These are phyloP conservation scores for Coemansia sp. DNA, from an alignment of 192 early-diverging fungal genomes.

Conservation along the genomic window DNA sequence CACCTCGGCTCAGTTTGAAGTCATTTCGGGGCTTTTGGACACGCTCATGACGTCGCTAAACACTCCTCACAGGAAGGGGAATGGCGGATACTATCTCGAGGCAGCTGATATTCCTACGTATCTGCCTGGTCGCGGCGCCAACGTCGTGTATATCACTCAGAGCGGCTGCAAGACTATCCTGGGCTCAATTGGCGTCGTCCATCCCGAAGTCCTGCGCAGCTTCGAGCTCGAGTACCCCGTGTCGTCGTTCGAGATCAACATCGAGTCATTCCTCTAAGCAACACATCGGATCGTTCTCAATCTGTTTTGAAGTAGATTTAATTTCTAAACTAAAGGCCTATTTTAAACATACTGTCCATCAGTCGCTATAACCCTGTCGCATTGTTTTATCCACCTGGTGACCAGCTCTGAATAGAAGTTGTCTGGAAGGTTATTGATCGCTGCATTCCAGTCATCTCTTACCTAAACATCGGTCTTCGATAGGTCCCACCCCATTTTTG, in stretches of 20 bases:
- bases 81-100: conserved; percentile 38
- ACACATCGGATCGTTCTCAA: no score
- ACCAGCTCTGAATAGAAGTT: no score
- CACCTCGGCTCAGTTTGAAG: conserved; percentile 72
- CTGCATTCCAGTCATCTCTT: no score
- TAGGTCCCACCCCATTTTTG: no score
- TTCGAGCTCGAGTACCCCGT: conserved; percentile 87
- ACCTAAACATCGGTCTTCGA: no score
- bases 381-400: no score
- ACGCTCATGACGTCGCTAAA: conserved; percentile 83
- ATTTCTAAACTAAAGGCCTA: no score
- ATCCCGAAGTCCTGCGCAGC: conserved; percentile 86
- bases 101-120: conserved; percentile 68
- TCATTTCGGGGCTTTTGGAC: conserved; percentile 92
- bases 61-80: conserved; percentile 10
- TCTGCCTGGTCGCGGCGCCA: conserved; percentile 90
- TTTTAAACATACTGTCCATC: no score
- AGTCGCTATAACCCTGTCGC: no score
- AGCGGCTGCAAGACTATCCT: conserved; percentile 59
- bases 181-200: conserved; percentile 90
- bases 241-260: conserved; percentile 90
- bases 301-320: no score
- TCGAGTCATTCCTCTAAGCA: conserved; percentile 93
- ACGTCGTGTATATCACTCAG: conserved; percentile 66
- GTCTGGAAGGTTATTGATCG: no score